A percentile compares a stretch with the other conserved stretches of the same genome.
phyloP scores from a whole-genome alignment of 108 stramenopile species.

The Skeletonema menzelii region DNA sequence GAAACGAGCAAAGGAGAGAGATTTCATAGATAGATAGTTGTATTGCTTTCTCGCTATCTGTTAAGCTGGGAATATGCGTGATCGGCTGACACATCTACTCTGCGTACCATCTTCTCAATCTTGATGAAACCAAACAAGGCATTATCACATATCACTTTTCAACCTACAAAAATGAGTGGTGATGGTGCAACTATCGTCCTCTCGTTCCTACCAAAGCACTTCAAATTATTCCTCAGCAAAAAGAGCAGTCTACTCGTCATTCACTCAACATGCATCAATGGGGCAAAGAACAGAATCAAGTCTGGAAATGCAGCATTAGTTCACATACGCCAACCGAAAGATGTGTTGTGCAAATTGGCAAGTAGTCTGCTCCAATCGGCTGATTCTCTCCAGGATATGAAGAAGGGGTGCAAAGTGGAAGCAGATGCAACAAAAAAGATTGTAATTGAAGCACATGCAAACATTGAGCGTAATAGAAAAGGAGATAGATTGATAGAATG shows the following conservation, averaged over 20 bases:
- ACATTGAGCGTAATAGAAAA: slow-evolving; percentile 36
- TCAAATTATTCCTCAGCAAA: slow-evolving; percentile 34
- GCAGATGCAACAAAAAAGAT: slow-evolving; percentile 6
- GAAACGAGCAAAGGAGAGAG: too few relatives aligned
- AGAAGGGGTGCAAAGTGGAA: slow-evolving; percentile 23
- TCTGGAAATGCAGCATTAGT: slow-evolving; percentile 7
- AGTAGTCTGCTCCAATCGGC: background rate
- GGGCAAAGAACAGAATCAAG: slow-evolving; percentile 14
- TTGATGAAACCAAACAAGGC: too few relatives aligned
- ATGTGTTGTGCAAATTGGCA: background rate
- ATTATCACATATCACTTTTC: too few relatives aligned
- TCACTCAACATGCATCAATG: slow-evolving; percentile 13
- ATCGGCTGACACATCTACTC: too few relatives aligned
- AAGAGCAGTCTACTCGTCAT: slow-evolving; percentile 28
- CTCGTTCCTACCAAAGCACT: slow-evolving; percentile 21
- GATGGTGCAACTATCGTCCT: slow-evolving; percentile 3
- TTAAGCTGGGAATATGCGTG: too few relatives aligned
- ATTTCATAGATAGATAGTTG: too few relatives aligned
- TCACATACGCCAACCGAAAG: slow-evolving; percentile 12
- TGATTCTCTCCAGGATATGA: background rate
- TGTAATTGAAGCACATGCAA: slow-evolving; percentile 8
- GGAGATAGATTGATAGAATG: slow-evolving; percentile 42
- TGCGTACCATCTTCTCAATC: too few relatives aligned
- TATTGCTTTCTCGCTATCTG: too few relatives aligned
- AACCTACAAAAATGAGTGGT: background rate